phyloP scores from a whole-genome alignment of 495 filamentous ascomycete genomes.

The Penicillium diatomitis region DNA sequence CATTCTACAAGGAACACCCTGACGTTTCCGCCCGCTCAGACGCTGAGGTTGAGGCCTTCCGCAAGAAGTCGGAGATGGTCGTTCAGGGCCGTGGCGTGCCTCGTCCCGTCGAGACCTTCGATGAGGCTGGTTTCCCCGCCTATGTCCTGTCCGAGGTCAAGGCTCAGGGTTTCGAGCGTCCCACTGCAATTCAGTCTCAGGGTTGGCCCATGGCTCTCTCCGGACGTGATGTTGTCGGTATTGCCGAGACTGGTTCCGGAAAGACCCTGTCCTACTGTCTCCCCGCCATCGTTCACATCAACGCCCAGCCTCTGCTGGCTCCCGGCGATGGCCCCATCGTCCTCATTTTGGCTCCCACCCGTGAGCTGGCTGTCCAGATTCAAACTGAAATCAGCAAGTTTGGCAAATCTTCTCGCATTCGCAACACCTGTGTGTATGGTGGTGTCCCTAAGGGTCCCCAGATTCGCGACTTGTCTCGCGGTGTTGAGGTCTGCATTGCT shows the following conservation, averaged over 20 bases:
- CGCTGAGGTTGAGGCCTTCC: slow-evolving; percentile 78
- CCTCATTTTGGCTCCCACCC: slow-evolving; percentile 86
- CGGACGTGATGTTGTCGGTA: slow-evolving; percentile 97
- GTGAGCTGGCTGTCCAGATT: slow-evolving; percentile 96
- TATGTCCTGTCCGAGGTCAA: slow-evolving; percentile 99
- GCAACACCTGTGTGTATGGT: slow-evolving; percentile 98
- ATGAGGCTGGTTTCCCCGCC: slow-evolving; percentile 91
- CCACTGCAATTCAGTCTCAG: slow-evolving; percentile 94
- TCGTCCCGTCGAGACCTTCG: slow-evolving; percentile 90
- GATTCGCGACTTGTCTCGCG: slow-evolving; percentile 86
- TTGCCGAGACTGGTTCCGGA: slow-evolving; percentile 97
- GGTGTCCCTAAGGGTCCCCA: slow-evolving; percentile 96
- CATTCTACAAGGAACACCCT: slow-evolving; percentile 93
- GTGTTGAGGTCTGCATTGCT: slow-evolving; percentile 96
- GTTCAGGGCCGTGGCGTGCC: slow-evolving; percentile 71
- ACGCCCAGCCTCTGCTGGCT: slow-evolving; percentile 94
- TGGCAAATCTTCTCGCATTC: slow-evolving; percentile 93
- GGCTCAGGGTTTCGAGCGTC: slow-evolving; percentile 85
- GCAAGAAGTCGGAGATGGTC: slow-evolving; percentile 69
- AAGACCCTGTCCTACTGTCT: slow-evolving; percentile 99
- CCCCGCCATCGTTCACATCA: slow-evolving; percentile 98
- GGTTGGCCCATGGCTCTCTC: slow-evolving; percentile 99
- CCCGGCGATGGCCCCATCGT: slow-evolving; percentile 97
- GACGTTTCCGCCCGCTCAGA: slow-evolving; percentile 64
- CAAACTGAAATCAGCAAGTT: slow-evolving; percentile 99